These are phyloP conservation scores for Sporobolomyces roseus DNA, from an alignment of 768 basidiomycete genomes.

Conservation along the genomic window DNA sequence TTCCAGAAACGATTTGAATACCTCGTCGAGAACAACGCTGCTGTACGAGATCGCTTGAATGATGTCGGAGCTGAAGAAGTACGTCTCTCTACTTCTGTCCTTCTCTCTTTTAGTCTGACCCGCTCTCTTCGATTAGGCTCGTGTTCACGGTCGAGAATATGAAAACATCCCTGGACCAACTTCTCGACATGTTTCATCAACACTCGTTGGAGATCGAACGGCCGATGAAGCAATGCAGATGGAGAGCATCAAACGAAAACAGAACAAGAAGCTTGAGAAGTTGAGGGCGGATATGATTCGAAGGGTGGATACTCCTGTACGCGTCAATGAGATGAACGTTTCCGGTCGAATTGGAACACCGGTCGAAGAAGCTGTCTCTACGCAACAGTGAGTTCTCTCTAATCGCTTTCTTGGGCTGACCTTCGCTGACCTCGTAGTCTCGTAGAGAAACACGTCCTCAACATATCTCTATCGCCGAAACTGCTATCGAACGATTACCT, in stretches of 20 bases:
- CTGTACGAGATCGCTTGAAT: background rate
- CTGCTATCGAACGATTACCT: too few species aligned
- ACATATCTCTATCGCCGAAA: slow-evolving; percentile 37
- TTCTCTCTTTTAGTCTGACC: too few species aligned
- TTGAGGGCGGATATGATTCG: slow-evolving; percentile 72
- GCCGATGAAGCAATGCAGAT: slow-evolving; percentile 17
- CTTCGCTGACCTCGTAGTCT: too few species aligned
- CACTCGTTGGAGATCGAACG: background rate
- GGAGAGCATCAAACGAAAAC: slow-evolving; percentile 23
- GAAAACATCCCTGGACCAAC: too few species aligned
- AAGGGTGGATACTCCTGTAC: slow-evolving; percentile 48
- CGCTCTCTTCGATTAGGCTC: too few species aligned
- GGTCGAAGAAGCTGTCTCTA: background rate
- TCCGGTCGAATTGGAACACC: slow-evolving; percentile 27
- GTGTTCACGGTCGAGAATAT: too few species aligned
- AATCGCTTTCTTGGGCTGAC: too few species aligned
- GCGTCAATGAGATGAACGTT: slow-evolving; percentile 41
- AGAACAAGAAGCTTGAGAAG: slow-evolving; percentile 41
- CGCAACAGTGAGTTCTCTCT: too few species aligned
- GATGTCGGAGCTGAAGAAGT: background rate
- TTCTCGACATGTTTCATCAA: too few species aligned
- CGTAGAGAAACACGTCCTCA: background rate
- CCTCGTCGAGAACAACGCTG: slow-evolving; percentile 3
- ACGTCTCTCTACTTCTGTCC: too few species aligned
- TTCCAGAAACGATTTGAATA: slow-evolving; percentile 19